phyloP scores from a whole-genome alignment of 768 basidiomycete genomes.

The Tricholoma matsutake region DNA sequence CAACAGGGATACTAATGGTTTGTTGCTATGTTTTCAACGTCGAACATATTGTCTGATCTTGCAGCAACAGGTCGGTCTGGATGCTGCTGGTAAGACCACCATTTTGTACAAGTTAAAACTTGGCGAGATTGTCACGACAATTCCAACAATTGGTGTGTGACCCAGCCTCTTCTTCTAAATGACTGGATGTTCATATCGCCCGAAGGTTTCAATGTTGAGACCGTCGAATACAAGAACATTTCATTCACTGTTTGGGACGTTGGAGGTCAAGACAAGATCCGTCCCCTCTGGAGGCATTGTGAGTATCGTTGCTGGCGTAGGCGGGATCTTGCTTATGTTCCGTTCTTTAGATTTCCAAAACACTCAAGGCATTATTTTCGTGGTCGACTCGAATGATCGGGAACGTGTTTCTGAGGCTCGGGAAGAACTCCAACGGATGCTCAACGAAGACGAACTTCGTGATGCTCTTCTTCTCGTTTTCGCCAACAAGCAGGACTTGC shows the following conservation, averaged over 20 bases:
- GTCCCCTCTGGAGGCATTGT: slow-evolving; percentile 99
- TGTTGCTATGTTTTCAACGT: slow-evolving; percentile 9
- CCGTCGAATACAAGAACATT: slow-evolving; percentile 99
- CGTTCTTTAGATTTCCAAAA: slow-evolving; percentile 93
- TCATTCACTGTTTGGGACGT: slow-evolving; percentile 99
- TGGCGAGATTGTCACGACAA: slow-evolving; percentile 99
- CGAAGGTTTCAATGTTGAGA: slow-evolving; percentile 98
- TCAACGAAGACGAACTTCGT: slow-evolving; percentile 99
- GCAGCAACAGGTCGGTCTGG: slow-evolving; percentile 82
- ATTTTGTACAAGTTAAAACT: slow-evolving; percentile 99
- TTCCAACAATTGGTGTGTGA: slow-evolving; percentile 94
- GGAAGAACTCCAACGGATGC: slow-evolving; percentile 98
- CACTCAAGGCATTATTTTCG: slow-evolving; percentile 99
- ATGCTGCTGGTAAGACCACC: slow-evolving; percentile 98
- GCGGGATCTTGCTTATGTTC: slow-evolving; percentile 16
- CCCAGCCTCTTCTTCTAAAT: slow-evolving; percentile 7
- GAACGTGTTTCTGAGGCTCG: slow-evolving; percentile 99
- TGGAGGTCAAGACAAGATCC: slow-evolving; percentile 99
- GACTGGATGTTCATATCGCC: slow-evolving; percentile 19
- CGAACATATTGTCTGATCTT: slow-evolving; percentile 11
- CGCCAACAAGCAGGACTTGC: slow-evolving; percentile 99
- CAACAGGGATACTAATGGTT: slow-evolving; percentile 94
- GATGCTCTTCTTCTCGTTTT: slow-evolving; percentile 98
- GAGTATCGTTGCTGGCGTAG: slow-evolving; percentile 31
- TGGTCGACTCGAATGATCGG: slow-evolving; percentile 98